Base-by-base conservation (phyloP, 2,329 filamentous ascomycete genomes). In the Fusarium caatingaense region DNA sequence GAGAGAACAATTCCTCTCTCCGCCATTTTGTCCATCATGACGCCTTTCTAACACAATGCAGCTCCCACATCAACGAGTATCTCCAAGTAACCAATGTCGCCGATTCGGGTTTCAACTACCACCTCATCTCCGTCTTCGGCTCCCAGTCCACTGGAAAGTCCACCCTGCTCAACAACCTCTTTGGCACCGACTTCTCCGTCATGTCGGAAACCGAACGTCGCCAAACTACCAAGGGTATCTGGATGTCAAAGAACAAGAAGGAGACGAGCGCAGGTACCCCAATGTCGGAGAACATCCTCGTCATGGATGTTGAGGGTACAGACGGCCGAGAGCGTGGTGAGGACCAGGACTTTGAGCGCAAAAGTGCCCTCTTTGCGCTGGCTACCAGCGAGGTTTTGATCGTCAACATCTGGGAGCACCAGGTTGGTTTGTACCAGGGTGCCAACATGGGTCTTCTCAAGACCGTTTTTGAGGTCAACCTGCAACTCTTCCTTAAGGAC, bases 141-240 rank as follows among this genome's bases (percentile, higher is more conserved):
- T 98, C 95, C 61, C 96, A 99, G 85, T 98, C 96, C 23, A 99
- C 96, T 37, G 96, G 96, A 74, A 99, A 99, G 84, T 98, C 96
- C 47, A 99, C 96, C 8, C 87, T 99, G 47, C 89, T 99, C 71
- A 99, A 99, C 84, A 87, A 95, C 81, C 90, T 99, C 60, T 99
- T 99, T 79, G 93, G 93, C 69, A 99, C 96, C 72, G 88, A 94
- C 60, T 99, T 99, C 83, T 95, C 93, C 73, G 95, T 99, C 78
- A 99, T 99, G 96, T 93, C 93, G 75, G 96, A 99, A 86, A 87
- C 90, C 68, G 94, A 98, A 80, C 89, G 96, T 71, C 91, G 94
- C 67, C 96, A 99, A 86, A 99, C 96, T 0, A 99, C 96, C 46
- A 99, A 98, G 85, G 96, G 96, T 78, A 99, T 99, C 79, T 99